Percentiles rank a stretch among this genome's conserved stretches.
phyloP scores from a whole-genome alignment of 2,329 filamentous ascomycete genomes.

The Fusarium verrucosum region DNA sequence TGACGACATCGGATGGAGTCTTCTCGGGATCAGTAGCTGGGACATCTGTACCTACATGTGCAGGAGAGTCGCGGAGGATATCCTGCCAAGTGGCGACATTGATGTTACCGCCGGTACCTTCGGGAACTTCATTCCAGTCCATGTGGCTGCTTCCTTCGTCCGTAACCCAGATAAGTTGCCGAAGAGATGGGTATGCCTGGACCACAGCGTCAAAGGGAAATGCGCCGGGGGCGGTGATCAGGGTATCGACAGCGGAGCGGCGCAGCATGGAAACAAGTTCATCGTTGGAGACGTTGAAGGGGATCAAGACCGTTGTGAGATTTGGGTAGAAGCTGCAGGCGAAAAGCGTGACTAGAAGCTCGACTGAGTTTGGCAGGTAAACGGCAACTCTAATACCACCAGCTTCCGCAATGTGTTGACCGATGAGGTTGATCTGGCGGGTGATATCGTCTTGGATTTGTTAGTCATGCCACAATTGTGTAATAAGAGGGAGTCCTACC shows the following conservation, averaged over 20 bases:
- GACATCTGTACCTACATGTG: constrained; percentile 67
- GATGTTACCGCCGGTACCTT: constrained; percentile 76
- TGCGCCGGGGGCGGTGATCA: constrained; percentile 87
- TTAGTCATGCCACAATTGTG: constrained; percentile 9
- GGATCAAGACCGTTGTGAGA: constrained; percentile 83
- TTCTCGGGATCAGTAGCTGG: constrained; percentile 67
- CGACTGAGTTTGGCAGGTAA: constrained; percentile 92
- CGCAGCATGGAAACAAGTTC: constrained; percentile 76
- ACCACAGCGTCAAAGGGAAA: constrained; percentile 80
- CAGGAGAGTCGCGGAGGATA: constrained; percentile 75
- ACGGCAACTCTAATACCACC: constrained; percentile 82
- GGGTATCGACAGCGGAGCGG: constrained; percentile 77
- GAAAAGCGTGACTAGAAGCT: constrained; percentile 84
- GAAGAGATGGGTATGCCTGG: constrained; percentile 74
- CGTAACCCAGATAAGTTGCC: constrained; percentile 89
- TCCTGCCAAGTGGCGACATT: constrained; percentile 95
- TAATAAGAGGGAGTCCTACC: constrained; percentile 52
- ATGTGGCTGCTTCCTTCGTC: constrained; percentile 90
- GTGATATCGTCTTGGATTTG: constrained; percentile 70
- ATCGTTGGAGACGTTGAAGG: constrained; percentile 78
- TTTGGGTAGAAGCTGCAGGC: constrained; percentile 86
- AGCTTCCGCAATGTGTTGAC: constrained; percentile 76
- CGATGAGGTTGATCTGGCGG: constrained; percentile 87
- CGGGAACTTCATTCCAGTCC: constrained; percentile 92
- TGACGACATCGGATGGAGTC: constrained; percentile 65